These are phyloP conservation scores for Epichloe hybrida DNA, from an alignment of 2,329 filamentous ascomycete genomes.

Conservation along the genomic window DNA sequence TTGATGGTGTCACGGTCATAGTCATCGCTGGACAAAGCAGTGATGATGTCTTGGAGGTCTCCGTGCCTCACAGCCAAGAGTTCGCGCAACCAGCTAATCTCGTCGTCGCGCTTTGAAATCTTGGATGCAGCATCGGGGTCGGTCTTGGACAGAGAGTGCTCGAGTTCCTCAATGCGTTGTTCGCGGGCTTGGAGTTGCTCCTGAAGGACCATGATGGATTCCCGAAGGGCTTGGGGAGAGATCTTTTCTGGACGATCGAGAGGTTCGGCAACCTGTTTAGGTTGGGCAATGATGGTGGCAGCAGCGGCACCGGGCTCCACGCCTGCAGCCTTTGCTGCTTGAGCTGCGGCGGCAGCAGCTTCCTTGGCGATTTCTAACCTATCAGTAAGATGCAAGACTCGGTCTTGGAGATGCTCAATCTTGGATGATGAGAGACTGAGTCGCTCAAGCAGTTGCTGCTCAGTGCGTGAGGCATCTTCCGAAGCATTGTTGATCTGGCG, in stretches of 20 bases:
- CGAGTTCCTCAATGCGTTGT: constrained; percentile 74
- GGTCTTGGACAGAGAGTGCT: constrained; percentile 52
- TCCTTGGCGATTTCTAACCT: constrained; percentile 82
- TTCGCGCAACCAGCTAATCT: constrained; percentile 90
- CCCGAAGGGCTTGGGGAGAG: constrained; percentile 83
- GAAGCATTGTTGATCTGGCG: constrained; percentile 57
- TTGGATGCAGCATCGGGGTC: constrained; percentile 70
- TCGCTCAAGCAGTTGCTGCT: constrained; percentile 68
- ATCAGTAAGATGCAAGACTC: constrained; percentile 73
- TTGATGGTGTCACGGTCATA: constrained; percentile 71
- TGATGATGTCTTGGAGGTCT: constrained; percentile 85
- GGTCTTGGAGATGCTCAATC: constrained; percentile 74
- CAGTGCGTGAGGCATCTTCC: constrained; percentile 71
- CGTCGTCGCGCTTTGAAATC: constrained; percentile 82
- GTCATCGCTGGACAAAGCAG: constrained; percentile 56
- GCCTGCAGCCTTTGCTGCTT: constrained; percentile 52
- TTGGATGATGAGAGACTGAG: constrained; percentile 74
- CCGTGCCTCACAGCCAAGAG: constrained; percentile 80
- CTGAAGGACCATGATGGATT: constrained; percentile 92
- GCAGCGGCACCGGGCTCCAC: constrained; percentile 19
- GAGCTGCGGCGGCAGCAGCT: constrained; percentile 69
- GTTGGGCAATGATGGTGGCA: constrained; percentile 10
- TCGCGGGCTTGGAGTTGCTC: constrained; percentile 95
- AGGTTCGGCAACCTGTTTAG: constrained; percentile 18
- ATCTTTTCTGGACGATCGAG: constrained; percentile 64